A percentile compares a stretch with the other conserved stretches of the same genome.
phyloP scores from a whole-genome alignment of 805 yeast genomes.

The Saturnispora galanensis region DNA sequence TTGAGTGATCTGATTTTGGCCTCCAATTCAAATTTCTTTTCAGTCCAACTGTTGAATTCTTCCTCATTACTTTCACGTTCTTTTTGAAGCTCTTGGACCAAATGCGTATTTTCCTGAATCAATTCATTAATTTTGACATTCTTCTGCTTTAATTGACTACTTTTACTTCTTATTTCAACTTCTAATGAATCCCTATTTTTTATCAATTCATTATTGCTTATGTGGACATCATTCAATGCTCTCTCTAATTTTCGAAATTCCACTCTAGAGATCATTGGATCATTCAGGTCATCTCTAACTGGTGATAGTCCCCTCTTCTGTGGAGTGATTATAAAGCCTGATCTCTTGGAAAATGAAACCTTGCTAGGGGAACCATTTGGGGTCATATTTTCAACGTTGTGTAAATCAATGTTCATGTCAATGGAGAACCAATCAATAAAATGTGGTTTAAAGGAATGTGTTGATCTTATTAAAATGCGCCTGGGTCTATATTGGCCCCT shows the following conservation, averaged over 20 bases:
- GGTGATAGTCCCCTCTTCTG: background rate
- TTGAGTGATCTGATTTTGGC: constrained; percentile 18
- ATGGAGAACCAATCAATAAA: too few species aligned
- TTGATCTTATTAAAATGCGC: background rate
- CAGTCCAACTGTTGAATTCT: constrained; percentile 24
- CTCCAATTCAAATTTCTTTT: constrained; percentile 20
- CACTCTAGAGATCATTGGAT: background rate
- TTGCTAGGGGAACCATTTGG: background rate
- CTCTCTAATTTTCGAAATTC: constrained; percentile 23
- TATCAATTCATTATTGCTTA: constrained; percentile 22
- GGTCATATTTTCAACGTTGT: constrained; percentile 2
- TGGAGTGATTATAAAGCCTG: background rate
- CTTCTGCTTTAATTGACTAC: constrained; percentile 19
- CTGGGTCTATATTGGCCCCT: too few species aligned
- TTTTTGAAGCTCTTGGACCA: constrained; percentile 18
- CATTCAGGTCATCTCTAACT: constrained; percentile 1
- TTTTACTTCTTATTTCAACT: constrained; percentile 24
- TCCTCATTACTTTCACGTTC: constrained; percentile 25
- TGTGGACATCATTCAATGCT: constrained; percentile 22
- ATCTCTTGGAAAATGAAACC: too few species aligned
- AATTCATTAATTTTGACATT: constrained; percentile 22
- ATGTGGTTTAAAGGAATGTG: background rate
- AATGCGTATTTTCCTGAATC: constrained; percentile 18
- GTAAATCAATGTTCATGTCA: constrained; percentile 2
- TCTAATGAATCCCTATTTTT: constrained; percentile 30